Percentiles rank a stretch among this genome's conserved stretches.
These are phyloP conservation scores for Boletus subcaerulescens DNA, from an alignment of 768 basidiomycete genomes.

Conservation along the genomic window DNA sequence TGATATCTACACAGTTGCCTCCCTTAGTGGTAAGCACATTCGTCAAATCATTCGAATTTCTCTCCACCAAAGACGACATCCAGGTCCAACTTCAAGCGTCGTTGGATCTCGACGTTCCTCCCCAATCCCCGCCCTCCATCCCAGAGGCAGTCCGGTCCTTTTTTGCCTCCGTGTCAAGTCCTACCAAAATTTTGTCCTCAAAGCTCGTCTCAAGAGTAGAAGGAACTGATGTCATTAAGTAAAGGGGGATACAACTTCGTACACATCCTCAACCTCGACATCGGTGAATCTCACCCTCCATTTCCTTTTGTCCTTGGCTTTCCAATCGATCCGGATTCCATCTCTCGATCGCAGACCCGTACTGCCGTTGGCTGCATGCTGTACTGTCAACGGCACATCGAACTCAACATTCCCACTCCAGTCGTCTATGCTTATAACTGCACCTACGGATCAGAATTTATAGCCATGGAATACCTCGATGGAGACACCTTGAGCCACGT, in stretches of 20 bases:
- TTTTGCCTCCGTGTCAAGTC: not conserved
- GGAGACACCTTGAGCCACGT: not conserved
- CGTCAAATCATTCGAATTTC: too few relatives aligned
- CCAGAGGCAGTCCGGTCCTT: not conserved
- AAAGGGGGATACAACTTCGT: not conserved
- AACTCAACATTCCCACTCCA: not conserved
- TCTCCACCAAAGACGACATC: too few relatives aligned
- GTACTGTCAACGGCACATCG: not conserved
- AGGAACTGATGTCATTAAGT: not conserved
- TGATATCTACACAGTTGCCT: too few relatives aligned
- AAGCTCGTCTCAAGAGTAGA: not conserved
- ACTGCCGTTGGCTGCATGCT: not conserved
- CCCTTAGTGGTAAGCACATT: too few relatives aligned
- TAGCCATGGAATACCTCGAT: not conserved
- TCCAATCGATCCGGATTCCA: not conserved
- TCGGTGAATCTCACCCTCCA: not conserved
- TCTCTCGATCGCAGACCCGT: not conserved
- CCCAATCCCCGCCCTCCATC: not conserved
- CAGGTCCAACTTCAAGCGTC: too few relatives aligned
- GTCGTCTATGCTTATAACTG: not conserved
- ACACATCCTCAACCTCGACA: not conserved
- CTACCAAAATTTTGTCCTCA: not conserved
- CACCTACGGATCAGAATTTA: not conserved
- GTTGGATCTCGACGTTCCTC: too few relatives aligned
- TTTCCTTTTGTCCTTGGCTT: not conserved